Conservation (phyloP, 2,329 filamentous ascomycete genomes). For the Diplodia seriata region DNA sequence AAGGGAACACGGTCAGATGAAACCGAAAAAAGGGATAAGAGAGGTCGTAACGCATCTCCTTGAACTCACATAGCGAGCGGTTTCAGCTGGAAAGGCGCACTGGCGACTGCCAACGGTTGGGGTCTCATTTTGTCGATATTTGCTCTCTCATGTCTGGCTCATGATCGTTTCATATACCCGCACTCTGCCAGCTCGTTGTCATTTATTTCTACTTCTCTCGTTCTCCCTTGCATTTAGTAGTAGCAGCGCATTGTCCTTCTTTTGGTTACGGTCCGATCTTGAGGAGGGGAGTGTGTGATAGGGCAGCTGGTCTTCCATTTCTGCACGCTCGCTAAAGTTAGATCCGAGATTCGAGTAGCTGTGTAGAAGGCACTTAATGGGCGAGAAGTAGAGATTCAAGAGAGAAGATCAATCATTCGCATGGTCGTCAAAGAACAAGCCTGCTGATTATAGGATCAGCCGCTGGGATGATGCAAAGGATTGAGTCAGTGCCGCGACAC, state of each 20-base stretch:
- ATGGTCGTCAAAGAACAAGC: neutral
- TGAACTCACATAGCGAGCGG: conserved; percentile 16
- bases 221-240: no score
- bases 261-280: neutral
- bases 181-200: neutral
- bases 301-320: conserved; percentile 24
- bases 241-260: neutral
- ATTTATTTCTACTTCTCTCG: neutral
- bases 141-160: neutral
- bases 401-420: neutral
- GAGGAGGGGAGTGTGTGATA: conserved; percentile 13
- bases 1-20: neutral
- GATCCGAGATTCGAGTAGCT: neutral
- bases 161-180: conserved; percentile 22
- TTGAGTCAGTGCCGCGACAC: conserved; percentile 6
- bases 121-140: neutral
- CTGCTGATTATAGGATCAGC: neutral
- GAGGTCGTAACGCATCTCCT: conserved; percentile 9
- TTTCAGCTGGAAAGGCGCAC: conserved; percentile 14
- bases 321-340: conserved; percentile 11
- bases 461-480: neutral
- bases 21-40: conserved; percentile 1
- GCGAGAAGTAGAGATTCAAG: neutral
- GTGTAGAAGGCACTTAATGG: neutral
- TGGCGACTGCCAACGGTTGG: neutral